Percentiles rank a stretch among this genome's conserved stretches.
phyloP scores from a whole-genome alignment of 345 rosid genomes.

The Clarkia xantiana region DNA sequence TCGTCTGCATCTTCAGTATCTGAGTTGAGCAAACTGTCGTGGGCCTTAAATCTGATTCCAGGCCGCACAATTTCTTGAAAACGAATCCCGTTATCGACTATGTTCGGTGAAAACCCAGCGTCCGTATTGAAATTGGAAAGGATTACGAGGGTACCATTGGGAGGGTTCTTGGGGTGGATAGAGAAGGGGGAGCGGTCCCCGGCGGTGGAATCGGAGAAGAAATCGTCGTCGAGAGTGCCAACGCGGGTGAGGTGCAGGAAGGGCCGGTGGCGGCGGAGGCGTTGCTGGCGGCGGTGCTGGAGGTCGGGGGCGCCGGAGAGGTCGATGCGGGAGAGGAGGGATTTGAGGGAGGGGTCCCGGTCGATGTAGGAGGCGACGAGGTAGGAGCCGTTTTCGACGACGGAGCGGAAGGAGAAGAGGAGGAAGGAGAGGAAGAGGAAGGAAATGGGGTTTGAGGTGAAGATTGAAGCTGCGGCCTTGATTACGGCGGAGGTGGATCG shows the following conservation, averaged over 20 bases:
- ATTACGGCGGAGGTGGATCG: conserved; percentile 53
- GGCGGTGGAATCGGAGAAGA: conserved; percentile 65
- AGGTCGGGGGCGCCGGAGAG: conserved; percentile 24
- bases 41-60: conserved; percentile 34
- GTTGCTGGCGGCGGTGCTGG: conserved; percentile 10
- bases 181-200: conserved; percentile 33
- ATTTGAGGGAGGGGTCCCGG: conserved; percentile 65
- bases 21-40: conserved; percentile 6
- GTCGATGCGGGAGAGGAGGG: conserved; percentile 77
- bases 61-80: conserved; percentile 39
- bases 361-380: conserved; percentile 65
- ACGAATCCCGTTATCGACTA: conserved; percentile 44
- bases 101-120: conserved; percentile 38
- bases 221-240: conserved; percentile 69
- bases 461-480: conserved; percentile 28
- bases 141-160: conserved; percentile 38
- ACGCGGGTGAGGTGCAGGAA: conserved; percentile 77
- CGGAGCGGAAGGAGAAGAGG: conserved; percentile 65
- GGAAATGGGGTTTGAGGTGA: conserved; percentile 39
- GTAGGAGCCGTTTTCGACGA: conserved; percentile 59
- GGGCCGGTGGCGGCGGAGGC: conserved; percentile 42
- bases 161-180: conserved; percentile 17
- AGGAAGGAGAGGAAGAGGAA: conserved; percentile 60
- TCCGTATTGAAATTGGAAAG: conserved; percentile 38
- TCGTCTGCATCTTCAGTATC: conserved; percentile 3